These are phyloP conservation scores for Verticillium nonalfalfae DNA, from an alignment of 2,329 filamentous ascomycete species.

Conservation along the genomic window DNA sequence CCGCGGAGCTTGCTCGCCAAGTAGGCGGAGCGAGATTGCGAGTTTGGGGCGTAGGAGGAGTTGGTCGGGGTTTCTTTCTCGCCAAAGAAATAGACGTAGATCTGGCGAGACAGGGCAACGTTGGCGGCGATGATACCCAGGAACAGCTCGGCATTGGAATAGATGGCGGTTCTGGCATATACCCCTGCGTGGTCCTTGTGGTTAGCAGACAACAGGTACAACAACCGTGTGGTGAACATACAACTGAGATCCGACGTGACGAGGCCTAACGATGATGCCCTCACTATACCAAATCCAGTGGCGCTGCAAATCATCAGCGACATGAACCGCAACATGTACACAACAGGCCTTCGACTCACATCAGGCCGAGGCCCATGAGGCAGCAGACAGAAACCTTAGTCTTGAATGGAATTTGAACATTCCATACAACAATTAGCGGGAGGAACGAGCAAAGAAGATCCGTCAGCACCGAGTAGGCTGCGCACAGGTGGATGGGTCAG, in stretches of 20 bases:
- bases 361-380: constrained; percentile 23
- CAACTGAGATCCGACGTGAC: constrained; percentile 17
- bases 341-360: constrained; percentile 11
- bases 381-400: constrained; percentile 23
- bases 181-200: constrained; percentile 13
- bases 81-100: constrained; percentile 16
- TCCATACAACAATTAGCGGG: constrained; percentile 25
- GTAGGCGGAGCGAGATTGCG: constrained; percentile 6
- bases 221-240: constrained; percentile 4
- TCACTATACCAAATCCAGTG: constrained; percentile 17
- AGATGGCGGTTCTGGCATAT: constrained; percentile 27
- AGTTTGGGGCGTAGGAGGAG: constrained; percentile 4
- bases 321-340: background rate
- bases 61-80: constrained; percentile 1
- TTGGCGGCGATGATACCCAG: constrained; percentile 29
- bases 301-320: constrained; percentile 9
- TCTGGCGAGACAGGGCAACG: constrained; percentile 15
- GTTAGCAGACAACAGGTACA: too few relatives aligned
- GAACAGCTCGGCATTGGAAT: constrained; percentile 29
- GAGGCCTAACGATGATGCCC: constrained; percentile 16
- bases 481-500: background rate
- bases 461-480: constrained; percentile 18
- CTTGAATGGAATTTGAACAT: constrained; percentile 19
- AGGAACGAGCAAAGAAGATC: constrained; percentile 19
- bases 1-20: constrained; percentile 8